Evolutionary conservation across 306 rosid genomes (phyloP).

Genomic region (Fragaria iinumae): DNA sequence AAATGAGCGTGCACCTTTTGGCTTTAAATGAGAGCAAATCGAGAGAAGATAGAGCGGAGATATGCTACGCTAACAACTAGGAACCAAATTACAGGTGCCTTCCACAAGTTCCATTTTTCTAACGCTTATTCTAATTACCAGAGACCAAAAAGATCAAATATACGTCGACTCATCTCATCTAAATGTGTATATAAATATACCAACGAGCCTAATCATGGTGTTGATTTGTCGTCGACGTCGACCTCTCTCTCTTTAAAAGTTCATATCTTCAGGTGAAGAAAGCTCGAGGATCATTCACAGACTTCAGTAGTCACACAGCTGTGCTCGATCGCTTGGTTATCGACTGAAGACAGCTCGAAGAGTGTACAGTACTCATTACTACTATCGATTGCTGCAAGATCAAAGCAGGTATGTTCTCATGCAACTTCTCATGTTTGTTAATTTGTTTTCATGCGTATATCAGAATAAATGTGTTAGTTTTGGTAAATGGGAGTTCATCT

Average conservation of each 20-base stretch:
- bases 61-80: constrained; percentile 24
- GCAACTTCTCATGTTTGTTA: neutral
- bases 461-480: neutral
- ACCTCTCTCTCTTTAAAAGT: neutral
- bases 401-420: neutral
- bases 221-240: neutral
- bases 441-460: neutral
- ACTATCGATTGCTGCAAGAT: neutral
- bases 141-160: neutral
- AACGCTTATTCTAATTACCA: neutral
- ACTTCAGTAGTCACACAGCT: neutral
- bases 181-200: neutral
- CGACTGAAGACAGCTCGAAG: neutral
- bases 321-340: neutral
- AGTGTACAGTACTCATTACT: neutral
- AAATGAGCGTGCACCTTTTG: constrained; percentile 34
- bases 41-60: constrained; percentile 66
- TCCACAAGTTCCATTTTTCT: constrained; percentile 7
- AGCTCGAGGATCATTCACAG: neutral
- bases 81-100: constrained; percentile 21
- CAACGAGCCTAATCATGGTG: neutral
- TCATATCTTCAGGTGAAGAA: neutral
- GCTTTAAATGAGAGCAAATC: constrained; percentile 30
- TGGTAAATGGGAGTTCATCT: neutral
- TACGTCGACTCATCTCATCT: constrained; percentile 5